Evolutionary conservation across 2,329 filamentous ascomycete genomes (phyloP).

Genomic region (Cladosporium cucumerinum): DNA sequence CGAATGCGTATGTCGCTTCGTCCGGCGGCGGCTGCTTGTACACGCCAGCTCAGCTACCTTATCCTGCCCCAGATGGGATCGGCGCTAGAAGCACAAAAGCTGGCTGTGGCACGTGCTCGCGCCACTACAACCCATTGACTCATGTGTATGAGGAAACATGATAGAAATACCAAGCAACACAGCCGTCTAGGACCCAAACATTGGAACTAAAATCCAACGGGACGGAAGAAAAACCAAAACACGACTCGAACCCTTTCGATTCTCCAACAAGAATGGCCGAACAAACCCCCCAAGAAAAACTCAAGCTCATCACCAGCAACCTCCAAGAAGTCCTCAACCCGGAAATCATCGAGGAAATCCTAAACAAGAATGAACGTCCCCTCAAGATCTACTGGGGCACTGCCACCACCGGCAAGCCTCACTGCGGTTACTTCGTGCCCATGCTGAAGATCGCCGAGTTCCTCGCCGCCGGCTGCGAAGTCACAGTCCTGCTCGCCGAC

Average conservation of each 20-base stretch:
- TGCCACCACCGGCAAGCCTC: constrained; percentile 80
- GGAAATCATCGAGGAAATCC: constrained; percentile 72
- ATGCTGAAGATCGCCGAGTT: constrained; percentile 88
- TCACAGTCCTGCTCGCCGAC: constrained; percentile 41
- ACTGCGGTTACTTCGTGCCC: constrained; percentile 85
- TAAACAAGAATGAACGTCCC: constrained; percentile 66
- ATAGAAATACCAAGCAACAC: not conserved
- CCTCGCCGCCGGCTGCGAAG: constrained; percentile 76
- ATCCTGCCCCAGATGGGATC: constrained; percentile 10
- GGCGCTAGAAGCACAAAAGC: constrained; percentile 1
- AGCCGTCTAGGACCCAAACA: not conserved
- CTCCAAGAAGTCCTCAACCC: constrained; percentile 78
- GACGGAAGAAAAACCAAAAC: not conserved
- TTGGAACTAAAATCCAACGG: too few species aligned
- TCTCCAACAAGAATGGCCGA: too few species aligned
- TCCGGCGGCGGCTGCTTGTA: not conserved
- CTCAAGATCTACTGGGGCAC: constrained; percentile 86
- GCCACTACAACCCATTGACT: constrained; percentile 14
- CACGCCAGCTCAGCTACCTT: constrained; percentile 1
- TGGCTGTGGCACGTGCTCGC: not conserved
- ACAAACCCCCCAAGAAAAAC: constrained; percentile 53
- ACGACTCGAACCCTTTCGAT: too few species aligned
- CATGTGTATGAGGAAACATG: constrained; percentile 3
- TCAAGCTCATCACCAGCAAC: constrained; percentile 75
- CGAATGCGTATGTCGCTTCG: constrained; percentile 4